Percentiles rank a stretch among this genome's conserved stretches.
These are phyloP conservation scores for Colletotrichum eleusines DNA, from an alignment of 2,329 filamentous ascomycete species.

Conservation along the genomic window DNA sequence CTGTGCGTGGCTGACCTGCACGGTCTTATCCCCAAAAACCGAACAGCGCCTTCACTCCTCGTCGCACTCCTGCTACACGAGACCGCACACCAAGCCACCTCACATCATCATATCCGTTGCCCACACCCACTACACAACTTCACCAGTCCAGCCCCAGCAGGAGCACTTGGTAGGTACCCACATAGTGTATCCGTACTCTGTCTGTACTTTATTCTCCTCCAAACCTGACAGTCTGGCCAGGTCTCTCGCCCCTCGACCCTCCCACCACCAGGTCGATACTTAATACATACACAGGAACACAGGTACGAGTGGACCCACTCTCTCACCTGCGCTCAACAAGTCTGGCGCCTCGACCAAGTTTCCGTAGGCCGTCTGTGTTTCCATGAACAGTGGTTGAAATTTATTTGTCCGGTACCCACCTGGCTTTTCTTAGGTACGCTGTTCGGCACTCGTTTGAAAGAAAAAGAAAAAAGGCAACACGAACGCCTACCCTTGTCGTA, in stretches of 20 bases:
- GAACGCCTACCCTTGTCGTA: neutral
- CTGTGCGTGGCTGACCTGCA: neutral
- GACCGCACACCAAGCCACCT: neutral
- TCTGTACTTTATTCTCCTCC: neutral
- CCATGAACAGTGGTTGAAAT: neutral
- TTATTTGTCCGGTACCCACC: neutral
- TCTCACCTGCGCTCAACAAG: conserved; percentile 36
- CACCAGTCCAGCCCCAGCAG: conserved; percentile 16
- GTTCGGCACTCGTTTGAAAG: neutral
- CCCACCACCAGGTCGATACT: conserved; percentile 3
- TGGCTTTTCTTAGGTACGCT: neutral
- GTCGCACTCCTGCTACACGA: neutral
- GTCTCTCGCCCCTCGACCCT: conserved; percentile 27
- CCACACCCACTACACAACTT: neutral
- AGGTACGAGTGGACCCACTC: conserved; percentile 17
- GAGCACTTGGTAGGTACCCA: conserved; percentile 1
- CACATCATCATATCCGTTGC: neutral
- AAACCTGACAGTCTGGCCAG: conserved; percentile 33
- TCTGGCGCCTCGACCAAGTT: conserved; percentile 30
- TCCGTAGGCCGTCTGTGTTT: neutral
- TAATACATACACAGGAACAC: neutral
- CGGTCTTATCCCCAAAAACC: neutral
- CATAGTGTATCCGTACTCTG: neutral
- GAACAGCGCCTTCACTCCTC: neutral
- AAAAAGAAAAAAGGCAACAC: neutral